Evolutionary conservation across 768 basidiomycete species (phyloP), one percentile per base, ranked within the genome.

Genomic region (Termitomyces sp.): DNA sequence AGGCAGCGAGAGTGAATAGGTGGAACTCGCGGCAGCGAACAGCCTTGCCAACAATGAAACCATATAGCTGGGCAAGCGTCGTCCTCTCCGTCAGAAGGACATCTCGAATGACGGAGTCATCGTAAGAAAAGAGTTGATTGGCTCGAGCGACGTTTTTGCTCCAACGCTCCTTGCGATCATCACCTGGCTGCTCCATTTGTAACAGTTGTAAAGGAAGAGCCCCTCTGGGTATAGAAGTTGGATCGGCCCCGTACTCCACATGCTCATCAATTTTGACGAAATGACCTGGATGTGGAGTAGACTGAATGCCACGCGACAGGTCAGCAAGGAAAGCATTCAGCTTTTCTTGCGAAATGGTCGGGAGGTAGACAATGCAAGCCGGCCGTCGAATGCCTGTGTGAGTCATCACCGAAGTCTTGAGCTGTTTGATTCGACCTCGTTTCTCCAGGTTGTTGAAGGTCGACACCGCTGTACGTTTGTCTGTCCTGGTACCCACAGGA

Each of bases 61-160:
- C 93, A 65, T 89, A 89, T 28, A 82, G 61, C 61, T 93, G 90
- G 2, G 82, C 78, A n/a, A 87, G 64, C 2, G 89, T 86, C 27
- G 81, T 82, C 45, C 80, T 77, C 65, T 95, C 89, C 2, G 79
- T 77, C n/a, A 89, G 70, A 55, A 93, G 74, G 32, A 82, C 77
- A 21, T 84, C 79, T 34, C 82, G 79, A 55, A 88, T 77, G 8
- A 76, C 78, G 19, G 74, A 66, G 55, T 82, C 82, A 49, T 84
- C 81, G 46, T 74, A 70, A 5, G 73, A 67, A 60, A 85, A 82
- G 5, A 87, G 70, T 57, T 84, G 76, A n/a, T 78, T 67, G 5
- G 78, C 79, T 27, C 75, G 72, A 14, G 71, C 69, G 16, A 69
- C 53, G 55, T 81, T 79, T 64, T 73, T 74, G 53, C 71, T 72